phyloP scores from a whole-genome alignment of 2,329 filamentous ascomycete species.

The Trichoderma semiorbis region DNA sequence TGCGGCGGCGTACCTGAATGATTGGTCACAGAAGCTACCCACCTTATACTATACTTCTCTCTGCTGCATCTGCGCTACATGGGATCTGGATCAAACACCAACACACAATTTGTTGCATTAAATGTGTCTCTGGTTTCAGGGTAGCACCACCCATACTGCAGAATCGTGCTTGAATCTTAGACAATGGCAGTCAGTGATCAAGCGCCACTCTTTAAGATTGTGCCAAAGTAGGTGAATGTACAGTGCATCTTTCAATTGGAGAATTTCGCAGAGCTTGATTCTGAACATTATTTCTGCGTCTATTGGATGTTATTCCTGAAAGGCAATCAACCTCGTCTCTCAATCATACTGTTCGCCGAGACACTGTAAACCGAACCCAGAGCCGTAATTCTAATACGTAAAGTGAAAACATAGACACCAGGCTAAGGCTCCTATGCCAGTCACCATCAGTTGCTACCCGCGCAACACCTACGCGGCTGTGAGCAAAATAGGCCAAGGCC shows the following conservation, averaged over 20 bases:
- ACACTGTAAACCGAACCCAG: rapidly evolving
- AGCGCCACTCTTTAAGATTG: neutral
- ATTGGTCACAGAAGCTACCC: neutral
- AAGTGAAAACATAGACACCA: neutral
- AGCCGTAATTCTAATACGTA: rapidly evolving
- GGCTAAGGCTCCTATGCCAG: neutral
- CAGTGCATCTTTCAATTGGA: neutral
- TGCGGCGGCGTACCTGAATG: neutral
- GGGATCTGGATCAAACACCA: neutral
- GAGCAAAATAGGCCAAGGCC: neutral
- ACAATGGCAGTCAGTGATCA: neutral
- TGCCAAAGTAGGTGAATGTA: neutral
- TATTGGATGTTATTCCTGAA: neutral
- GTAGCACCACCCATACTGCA: neutral
- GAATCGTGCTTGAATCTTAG: neutral
- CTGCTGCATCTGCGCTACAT: neutral
- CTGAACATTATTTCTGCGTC: neutral
- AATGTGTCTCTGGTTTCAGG: neutral
- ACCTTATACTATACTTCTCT: neutral
- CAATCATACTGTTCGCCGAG: neutral
- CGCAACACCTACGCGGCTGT: neutral
- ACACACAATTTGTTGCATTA: no score
- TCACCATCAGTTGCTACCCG: neutral
- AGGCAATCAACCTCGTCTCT: neutral
- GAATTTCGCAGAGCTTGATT: neutral